Evolutionary conservation across 306 rosid species (phyloP), one percentile per base, ranked within the genome.

Genomic region (Pyrus communis): DNA sequence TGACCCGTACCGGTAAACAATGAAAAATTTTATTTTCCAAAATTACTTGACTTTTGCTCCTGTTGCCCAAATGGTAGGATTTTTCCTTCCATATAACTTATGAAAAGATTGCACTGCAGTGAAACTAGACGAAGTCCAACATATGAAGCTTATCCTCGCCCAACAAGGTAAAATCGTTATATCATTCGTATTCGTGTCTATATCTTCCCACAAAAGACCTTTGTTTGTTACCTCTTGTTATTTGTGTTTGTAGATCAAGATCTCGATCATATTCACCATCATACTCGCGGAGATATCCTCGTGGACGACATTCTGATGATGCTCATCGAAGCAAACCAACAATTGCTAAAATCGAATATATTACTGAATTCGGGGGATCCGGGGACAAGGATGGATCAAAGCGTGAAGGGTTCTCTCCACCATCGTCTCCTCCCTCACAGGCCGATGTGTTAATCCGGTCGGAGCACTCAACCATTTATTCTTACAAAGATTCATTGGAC

Each of bases 401-500:
- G 88, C 89, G 78, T 65, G 91, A 85, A 84, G 90, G 91, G 84
- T 82, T 89, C 82, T 92, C 99, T 85, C 97, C 97, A 79, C 98
- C 99, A 40, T 82, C 86, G 52, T 92, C 99, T 84, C 90, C 92
- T 82, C 87, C 89, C 76, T 87, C 96, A 70, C 97, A 84, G 76
- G 88, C 91, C 81, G 96, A 92, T 87, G 69, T 72, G 83, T 84
- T 92, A 79, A 95, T 84, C 92, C 98, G 99, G 99, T 95, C 97
- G 97, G 98, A 91, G 97, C 98, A 95, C 98, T 92, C 86, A 90
- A 89, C 93, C 99, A 87, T 95, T 95, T 79, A 88, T 88, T 89
- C 82, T 92, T 92, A 93, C 92, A 90, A 92, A 90, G 98, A 95
- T 95, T 86, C 89, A 89, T 90, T 90, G 89, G 98, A 88, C 91